Conservation (phyloP, 129 eudicot genomes). For the Artemisia annua region DNA sequence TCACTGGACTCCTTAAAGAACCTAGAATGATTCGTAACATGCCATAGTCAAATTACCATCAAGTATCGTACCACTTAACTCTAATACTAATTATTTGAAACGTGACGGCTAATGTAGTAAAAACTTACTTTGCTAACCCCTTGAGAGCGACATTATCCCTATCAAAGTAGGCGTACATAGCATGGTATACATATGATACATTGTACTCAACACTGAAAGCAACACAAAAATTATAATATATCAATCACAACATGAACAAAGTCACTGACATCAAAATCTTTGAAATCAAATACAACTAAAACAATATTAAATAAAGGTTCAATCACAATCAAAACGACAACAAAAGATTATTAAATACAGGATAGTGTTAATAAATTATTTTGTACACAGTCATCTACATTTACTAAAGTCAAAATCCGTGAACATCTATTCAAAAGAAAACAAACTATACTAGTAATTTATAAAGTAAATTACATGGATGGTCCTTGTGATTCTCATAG, state of each 20-base stretch:
- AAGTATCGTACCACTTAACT: not conserved
- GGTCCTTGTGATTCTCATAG: too few species aligned
- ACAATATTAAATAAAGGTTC: conserved; percentile 8
- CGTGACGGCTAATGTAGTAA: not conserved
- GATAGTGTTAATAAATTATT: not conserved
- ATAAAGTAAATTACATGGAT: not conserved
- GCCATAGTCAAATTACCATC: not conserved
- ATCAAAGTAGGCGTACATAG: conserved; percentile 91
- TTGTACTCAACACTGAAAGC: conserved; percentile 86
- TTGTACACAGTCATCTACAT: conserved; percentile 13
- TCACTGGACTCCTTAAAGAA: conserved; percentile 92
- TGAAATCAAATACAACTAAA: not conserved
- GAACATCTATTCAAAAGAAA: conserved; percentile 1
- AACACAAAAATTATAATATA: conserved; percentile 6
- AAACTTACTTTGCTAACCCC: conserved; percentile 89
- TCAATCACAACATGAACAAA: conserved; percentile 20
- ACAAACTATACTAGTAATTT: not conserved
- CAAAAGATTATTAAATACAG: not conserved
- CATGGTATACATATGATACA: conserved; percentile 93
- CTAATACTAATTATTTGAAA: not conserved
- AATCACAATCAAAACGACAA: conserved; percentile 8
- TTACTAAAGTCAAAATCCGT: conserved; percentile 15
- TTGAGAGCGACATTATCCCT: conserved; percentile 93
- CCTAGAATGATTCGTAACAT: conserved; percentile 30
- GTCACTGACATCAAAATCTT: not conserved